These are phyloP conservation scores for Globisporangium viniferum DNA, from an alignment of 352 stramenopile species.

Conservation along the genomic window DNA sequence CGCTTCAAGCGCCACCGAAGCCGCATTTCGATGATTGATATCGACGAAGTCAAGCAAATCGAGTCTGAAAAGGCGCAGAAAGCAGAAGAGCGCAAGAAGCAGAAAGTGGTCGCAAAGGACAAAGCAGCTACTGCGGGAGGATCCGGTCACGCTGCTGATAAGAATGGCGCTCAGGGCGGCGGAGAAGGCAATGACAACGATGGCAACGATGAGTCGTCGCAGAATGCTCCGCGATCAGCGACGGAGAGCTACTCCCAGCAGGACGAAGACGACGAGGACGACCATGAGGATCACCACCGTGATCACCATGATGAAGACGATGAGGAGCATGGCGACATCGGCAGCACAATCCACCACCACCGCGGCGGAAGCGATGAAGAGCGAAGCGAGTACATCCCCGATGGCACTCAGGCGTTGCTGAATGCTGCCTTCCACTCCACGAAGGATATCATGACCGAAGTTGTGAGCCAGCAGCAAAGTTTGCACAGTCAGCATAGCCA, in stretches of 20 bases:
- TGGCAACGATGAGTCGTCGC: conserved; percentile 1
- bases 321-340: conserved; percentile 17
- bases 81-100: conserved; percentile 78
- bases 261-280: conserved; percentile 13
- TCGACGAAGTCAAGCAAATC: conserved; percentile 88
- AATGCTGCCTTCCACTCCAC: conserved; percentile 73
- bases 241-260: background rate
- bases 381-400: conserved; percentile 33
- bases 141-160: background rate
- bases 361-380: conserved; percentile 18
- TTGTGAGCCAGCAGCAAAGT: conserved; percentile 43
- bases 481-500: conserved; percentile 17
- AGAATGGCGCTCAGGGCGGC: conserved; percentile 1
- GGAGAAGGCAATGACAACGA: conserved; percentile 4
- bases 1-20: conserved; percentile 81
- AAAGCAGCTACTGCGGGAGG: conserved; percentile 10
- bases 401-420: conserved; percentile 65
- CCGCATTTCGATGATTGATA: conserved; percentile 87
- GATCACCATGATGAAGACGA: conserved; percentile 9
- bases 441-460: conserved; percentile 70
- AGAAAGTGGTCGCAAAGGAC: conserved; percentile 46
- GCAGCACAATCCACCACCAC: conserved; percentile 16
- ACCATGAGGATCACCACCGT: conserved; percentile 3
- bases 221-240: background rate
- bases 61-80: conserved; percentile 83